These are phyloP conservation scores for Gossypium bickii DNA, from an alignment of 345 rosid genomes.

Conservation along the genomic window DNA sequence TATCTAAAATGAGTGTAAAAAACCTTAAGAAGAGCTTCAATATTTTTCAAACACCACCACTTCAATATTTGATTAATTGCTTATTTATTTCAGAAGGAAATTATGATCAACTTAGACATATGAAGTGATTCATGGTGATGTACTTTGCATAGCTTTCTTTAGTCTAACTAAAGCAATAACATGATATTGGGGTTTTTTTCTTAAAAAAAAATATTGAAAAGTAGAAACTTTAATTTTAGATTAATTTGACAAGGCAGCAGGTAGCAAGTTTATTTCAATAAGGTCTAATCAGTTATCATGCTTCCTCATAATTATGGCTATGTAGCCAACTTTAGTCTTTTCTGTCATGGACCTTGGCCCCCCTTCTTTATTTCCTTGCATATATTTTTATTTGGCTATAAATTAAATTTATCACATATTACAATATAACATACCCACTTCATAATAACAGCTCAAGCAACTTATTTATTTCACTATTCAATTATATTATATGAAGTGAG, in stretches of 20 bases:
- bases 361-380: background rate
- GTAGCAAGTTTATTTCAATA: constrained; percentile 24
- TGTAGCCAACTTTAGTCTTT: constrained; percentile 8
- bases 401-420: too few species aligned
- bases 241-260: constrained; percentile 17
- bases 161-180: background rate
- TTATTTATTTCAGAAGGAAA: background rate
- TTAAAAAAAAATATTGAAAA: constrained; percentile 9
- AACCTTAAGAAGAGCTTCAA: too few species aligned
- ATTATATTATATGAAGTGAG: too few species aligned
- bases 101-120: background rate
- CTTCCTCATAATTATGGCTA: background rate
- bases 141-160: background rate
- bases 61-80: background rate
- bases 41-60: too few species aligned
- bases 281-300: constrained; percentile 31
- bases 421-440: too few species aligned
- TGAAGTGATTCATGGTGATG: constrained; percentile 8
- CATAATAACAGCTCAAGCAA: too few species aligned
- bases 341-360: background rate
- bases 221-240: background rate
- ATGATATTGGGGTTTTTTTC: background rate
- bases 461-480: too few species aligned
- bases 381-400: too few species aligned
- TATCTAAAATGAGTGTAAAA: too few species aligned